Evolutionary conservation across 208 protist species (phyloP).

Genomic region (Crithidia brevicula): DNA sequence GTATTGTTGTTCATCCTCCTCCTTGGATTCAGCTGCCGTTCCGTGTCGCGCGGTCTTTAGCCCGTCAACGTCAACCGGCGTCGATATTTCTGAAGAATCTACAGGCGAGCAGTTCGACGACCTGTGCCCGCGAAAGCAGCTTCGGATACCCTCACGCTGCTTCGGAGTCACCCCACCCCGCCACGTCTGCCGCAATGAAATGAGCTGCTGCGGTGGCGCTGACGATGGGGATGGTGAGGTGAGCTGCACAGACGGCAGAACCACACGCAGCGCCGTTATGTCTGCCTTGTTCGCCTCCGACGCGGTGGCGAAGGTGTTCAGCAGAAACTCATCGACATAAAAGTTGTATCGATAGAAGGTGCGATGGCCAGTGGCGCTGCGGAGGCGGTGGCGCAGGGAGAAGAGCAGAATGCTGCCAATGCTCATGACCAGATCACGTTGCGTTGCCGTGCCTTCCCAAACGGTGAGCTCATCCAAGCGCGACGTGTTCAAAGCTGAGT

Average conservation of each 20-base stretch:
- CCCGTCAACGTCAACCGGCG: too few relatives aligned
- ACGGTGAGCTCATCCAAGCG: too few relatives aligned
- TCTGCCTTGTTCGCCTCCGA: neutral
- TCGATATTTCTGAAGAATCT: too few relatives aligned
- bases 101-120: too few relatives aligned
- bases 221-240: neutral
- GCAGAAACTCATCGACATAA: slow-evolving; percentile 27
- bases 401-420: slow-evolving; percentile 18
- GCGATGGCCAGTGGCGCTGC: neutral
- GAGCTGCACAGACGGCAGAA: slow-evolving; percentile 20
- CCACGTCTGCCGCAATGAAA: slow-evolving; percentile 4
- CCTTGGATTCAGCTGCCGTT: too few relatives aligned
- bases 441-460: slow-evolving; percentile 21
- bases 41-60: too few relatives aligned
- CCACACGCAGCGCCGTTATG: slow-evolving; percentile 2
- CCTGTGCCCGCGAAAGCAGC: slow-evolving; percentile 9
- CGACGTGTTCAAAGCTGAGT: too few relatives aligned
- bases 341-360: slow-evolving; percentile 13
- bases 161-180: neutral
- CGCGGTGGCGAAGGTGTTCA: neutral
- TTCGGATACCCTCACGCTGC: neutral
- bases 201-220: slow-evolving; percentile 1
- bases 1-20: too few relatives aligned
- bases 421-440: slow-evolving; percentile 8
- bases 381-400: slow-evolving; percentile 7